Evolutionary conservation across 78 protist species (phyloP), one percentile per base, ranked within the genome.

Genomic region (Guillardia theta): DNA sequence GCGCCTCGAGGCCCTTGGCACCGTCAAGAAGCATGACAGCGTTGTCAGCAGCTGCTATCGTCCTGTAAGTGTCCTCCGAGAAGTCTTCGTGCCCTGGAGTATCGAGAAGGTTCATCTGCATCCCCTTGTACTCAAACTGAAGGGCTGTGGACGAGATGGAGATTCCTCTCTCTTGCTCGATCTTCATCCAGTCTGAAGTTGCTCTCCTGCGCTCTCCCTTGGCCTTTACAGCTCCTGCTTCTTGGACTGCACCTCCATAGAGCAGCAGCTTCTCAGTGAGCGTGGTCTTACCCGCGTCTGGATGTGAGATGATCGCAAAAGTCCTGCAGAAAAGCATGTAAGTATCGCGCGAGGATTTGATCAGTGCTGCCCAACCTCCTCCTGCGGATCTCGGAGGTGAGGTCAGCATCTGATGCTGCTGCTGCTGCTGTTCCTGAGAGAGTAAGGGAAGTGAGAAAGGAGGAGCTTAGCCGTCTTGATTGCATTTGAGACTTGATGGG

Each of bases 21-120:
- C 53, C 93, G 48, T 88, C 95, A 37, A 94, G 33, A 4, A 94
- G 90, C 95, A 94, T 94, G 44, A 94, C 95, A 6, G 95, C 95
- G 43, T 94, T 94, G 93, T 94, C 95, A 21, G 95, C 95, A 24
- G 95, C 95, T 0, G 95, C 95, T 44, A 94, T 93, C 45, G 95
- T 94, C 46, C 95, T 88, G 53, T 94, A 94, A 12, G 95, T 94
- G 94, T 94, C 95, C 70, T 88, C 95, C 0, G 92, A 45, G 53
- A 88, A 94, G 77, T 94, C 95, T 77, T 94, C 93, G 77, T 94
- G 95, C 2, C 95, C 95, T 36, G 92, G 92, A 27, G 92, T 87
- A 62, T 87, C 92, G 45, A 87, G 62, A 30, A 87, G 62, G 92
- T 87, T 87, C 41, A 87, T 18, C 90, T 44, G 92, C 62, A n/a